A percentile compares a stretch with the other conserved stretches of the same genome.
phyloP scores from a whole-genome alignment of 208 protist genomes.

The Leishmania tropica region DNA sequence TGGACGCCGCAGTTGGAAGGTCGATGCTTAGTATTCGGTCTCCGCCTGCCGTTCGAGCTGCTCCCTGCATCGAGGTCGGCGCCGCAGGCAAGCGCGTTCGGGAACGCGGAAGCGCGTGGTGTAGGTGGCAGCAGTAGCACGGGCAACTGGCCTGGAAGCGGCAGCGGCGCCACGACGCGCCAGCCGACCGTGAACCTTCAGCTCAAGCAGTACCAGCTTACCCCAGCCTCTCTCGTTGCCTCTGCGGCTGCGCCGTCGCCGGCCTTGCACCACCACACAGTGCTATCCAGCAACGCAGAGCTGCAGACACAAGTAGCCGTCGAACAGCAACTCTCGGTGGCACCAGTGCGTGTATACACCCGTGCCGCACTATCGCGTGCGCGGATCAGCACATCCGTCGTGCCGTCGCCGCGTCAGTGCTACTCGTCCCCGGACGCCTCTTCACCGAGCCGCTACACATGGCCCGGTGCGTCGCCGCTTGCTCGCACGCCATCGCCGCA shows the following conservation, averaged over 20 bases:
- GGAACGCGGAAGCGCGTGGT: not conserved
- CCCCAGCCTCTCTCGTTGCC: not conserved
- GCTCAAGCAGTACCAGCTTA: constrained; percentile 19
- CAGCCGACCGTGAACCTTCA: constrained; percentile 26
- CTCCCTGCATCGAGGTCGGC: constrained; percentile 4
- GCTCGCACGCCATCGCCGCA: not conserved
- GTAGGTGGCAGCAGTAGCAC: not conserved
- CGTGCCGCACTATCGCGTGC: not conserved
- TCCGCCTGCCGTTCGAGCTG: constrained; percentile 29
- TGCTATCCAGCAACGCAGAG: not conserved
- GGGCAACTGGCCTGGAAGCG: not conserved
- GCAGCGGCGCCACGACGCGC: not conserved
- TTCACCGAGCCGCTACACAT: not conserved
- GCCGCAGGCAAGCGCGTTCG: not conserved
- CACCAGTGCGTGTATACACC: not conserved
- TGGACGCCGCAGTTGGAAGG: constrained; percentile 28
- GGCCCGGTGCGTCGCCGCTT: not conserved
- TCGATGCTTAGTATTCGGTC: constrained; percentile 20
- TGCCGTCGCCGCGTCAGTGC: not conserved
- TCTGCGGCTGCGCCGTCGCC: not conserved
- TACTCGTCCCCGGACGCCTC: not conserved
- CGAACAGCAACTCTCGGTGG: not conserved
- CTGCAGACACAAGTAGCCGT: not conserved
- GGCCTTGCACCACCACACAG: not conserved
- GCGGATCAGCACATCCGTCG: not conserved